phyloP scores from a whole-genome alignment of 2,329 filamentous ascomycete genomes.

The Pseudophaeomoniella oleicola region DNA sequence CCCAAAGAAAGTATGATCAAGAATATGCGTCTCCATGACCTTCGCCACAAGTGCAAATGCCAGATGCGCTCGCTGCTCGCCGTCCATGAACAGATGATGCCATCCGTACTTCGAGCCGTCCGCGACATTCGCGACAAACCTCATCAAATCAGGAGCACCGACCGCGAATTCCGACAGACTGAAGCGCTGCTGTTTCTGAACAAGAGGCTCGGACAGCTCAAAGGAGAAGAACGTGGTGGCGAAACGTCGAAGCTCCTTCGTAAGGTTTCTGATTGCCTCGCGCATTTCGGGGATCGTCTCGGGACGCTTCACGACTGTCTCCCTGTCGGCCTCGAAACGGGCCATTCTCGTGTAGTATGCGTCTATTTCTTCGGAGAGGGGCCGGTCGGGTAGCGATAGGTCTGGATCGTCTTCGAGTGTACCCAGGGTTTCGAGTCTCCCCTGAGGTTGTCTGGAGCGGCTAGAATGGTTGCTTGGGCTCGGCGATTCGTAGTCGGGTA shows the following conservation, averaged over 20 bases:
- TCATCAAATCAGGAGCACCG: neutral
- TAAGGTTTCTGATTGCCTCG: slow-evolving; percentile 6
- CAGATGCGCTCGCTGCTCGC: slow-evolving; percentile 6
- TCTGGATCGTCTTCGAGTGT: too few species aligned
- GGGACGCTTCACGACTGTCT: neutral
- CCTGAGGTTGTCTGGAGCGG: too few species aligned
- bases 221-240: slow-evolving; percentile 6
- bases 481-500: too few species aligned
- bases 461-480: too few species aligned
- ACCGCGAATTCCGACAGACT: neutral
- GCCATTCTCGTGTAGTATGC: too few species aligned
- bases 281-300: slow-evolving; percentile 5
- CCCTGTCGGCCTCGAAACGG: too few species aligned
- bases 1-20: slow-evolving; percentile 8
- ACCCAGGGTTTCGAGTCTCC: too few species aligned
- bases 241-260: slow-evolving; percentile 5
- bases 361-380: too few species aligned
- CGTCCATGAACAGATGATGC: slow-evolving; percentile 9
- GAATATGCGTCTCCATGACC: slow-evolving; percentile 8
- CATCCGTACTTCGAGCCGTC: slow-evolving; percentile 7
- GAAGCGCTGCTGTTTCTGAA: slow-evolving; percentile 1
- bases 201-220: slow-evolving; percentile 6
- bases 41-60: slow-evolving; percentile 9
- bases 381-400: too few species aligned
- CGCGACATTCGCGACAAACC: slow-evolving; percentile 5